These are phyloP conservation scores for Rubus idaeus DNA, from an alignment of 306 rosid genomes.

Conservation along the genomic window DNA sequence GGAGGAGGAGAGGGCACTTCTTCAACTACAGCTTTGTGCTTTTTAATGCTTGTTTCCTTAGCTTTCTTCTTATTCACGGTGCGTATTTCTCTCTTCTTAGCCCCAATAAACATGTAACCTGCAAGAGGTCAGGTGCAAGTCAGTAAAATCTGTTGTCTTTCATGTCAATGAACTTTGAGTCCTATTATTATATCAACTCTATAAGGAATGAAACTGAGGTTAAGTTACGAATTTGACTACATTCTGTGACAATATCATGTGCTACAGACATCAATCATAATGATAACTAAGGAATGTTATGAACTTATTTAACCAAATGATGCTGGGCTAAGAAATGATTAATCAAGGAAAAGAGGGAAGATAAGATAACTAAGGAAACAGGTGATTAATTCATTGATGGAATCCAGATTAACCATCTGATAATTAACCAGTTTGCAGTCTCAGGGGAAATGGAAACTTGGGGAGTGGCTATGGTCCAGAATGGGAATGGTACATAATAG, in stretches of 20 bases:
- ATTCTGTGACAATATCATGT: background rate
- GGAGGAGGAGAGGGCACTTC: slow-evolving; percentile 20
- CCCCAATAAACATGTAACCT: slow-evolving; percentile 68
- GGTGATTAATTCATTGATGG: background rate
- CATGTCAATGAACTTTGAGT: slow-evolving; percentile 17
- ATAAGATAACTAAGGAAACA: background rate
- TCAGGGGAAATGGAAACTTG: background rate
- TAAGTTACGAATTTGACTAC: slow-evolving; percentile 9
- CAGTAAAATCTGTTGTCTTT: slow-evolving; percentile 19
- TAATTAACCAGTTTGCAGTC: background rate
- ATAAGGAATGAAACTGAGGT: background rate
- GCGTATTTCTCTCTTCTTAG: slow-evolving; percentile 47
- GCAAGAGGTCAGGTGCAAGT: slow-evolving; percentile 30
- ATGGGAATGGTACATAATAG: background rate
- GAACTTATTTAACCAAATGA: background rate
- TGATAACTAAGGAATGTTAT: background rate
- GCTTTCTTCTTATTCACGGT: slow-evolving; percentile 24
- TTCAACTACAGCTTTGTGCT: slow-evolving; percentile 40
- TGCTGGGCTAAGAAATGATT: background rate
- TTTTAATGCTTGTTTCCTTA: slow-evolving; percentile 31
- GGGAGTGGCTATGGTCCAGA: background rate
- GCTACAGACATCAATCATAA: slow-evolving; percentile 4
- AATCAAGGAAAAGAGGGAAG: background rate
- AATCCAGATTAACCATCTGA: background rate
- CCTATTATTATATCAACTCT: background rate